phyloP scores from a whole-genome alignment of 345 rosid species.

The Angophora floribunda region DNA sequence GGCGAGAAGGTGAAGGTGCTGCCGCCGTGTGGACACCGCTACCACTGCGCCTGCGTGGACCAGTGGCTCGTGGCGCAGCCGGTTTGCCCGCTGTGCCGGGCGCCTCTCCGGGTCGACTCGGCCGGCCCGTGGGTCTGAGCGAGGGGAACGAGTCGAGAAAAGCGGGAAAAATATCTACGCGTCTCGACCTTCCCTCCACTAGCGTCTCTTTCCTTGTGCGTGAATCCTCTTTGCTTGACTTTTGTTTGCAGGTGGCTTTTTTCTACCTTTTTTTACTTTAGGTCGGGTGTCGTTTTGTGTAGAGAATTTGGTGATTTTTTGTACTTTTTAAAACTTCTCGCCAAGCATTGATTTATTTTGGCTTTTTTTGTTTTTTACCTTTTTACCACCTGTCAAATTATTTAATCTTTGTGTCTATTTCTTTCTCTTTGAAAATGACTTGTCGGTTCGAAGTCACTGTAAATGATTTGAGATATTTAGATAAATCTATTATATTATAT shows the following conservation, averaged over 20 bases:
- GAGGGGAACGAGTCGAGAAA: neutral
- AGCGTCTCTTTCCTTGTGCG: neutral
- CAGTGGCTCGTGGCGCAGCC: constrained; percentile 53
- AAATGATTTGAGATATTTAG: neutral
- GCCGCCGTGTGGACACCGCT: constrained; percentile 51
- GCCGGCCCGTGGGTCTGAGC: neutral
- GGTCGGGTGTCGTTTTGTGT: neutral
- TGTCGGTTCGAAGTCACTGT: neutral
- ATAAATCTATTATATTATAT: neutral
- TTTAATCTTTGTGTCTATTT: neutral
- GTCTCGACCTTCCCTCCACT: neutral
- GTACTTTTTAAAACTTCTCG: neutral
- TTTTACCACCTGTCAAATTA: neutral
- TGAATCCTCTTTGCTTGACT: neutral
- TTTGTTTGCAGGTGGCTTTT: neutral
- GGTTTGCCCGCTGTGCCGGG: constrained; percentile 71
- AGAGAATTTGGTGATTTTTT: neutral
- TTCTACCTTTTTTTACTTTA: neutral
- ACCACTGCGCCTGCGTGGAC: constrained; percentile 65
- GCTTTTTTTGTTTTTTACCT: neutral
- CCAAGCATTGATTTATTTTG: neutral
- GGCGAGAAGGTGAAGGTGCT: constrained; percentile 64
- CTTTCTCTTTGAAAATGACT: neutral
- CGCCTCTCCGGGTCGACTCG: constrained; percentile 18
- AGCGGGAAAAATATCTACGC: neutral